phyloP scores from a whole-genome alignment of 805 yeast genomes.

The Phaffomyces antillensis region DNA sequence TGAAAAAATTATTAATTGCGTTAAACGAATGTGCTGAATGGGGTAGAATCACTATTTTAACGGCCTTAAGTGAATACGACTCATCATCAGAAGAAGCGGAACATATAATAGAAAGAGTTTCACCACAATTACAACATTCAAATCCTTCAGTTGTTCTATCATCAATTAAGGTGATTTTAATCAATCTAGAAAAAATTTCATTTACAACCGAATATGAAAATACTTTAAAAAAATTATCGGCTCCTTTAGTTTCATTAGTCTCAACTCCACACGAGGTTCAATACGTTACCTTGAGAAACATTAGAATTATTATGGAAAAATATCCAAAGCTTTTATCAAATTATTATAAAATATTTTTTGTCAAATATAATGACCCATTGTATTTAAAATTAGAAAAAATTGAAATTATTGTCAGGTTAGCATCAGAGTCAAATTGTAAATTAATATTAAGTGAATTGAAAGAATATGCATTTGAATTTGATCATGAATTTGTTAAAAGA shows the following conservation, averaged over 20 bases:
- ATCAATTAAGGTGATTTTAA: conserved; percentile 72
- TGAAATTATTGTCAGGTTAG: conserved; percentile 65
- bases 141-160: conserved; percentile 91
- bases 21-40: conserved; percentile 97
- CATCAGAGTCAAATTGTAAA: conserved; percentile 51
- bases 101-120: conserved; percentile 80
- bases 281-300: conserved; percentile 86
- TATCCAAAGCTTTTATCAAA: conserved; percentile 73
- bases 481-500: conserved; percentile 64
- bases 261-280: conserved; percentile 92
- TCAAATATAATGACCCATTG: conserved; percentile 79
- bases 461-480: conserved; percentile 82
- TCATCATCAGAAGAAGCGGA: conserved; percentile 61
- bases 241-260: conserved; percentile 82
- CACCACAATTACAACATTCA: conserved; percentile 95
- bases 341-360: conserved; percentile 83
- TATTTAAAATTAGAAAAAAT: conserved; percentile 72
- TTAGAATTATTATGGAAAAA: conserved; percentile 80
- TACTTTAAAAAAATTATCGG: conserved; percentile 63
- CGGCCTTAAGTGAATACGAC: conserved; percentile 68
- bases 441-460: conserved; percentile 61
- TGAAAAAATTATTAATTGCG: conserved; percentile 67
- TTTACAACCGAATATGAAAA: conserved; percentile 29
- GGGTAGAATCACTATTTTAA: conserved; percentile 90
- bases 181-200: conserved; percentile 49